Evolutionary conservation across 805 yeast genomes (phyloP).

Genomic region (Metschnikowia borealis): DNA sequence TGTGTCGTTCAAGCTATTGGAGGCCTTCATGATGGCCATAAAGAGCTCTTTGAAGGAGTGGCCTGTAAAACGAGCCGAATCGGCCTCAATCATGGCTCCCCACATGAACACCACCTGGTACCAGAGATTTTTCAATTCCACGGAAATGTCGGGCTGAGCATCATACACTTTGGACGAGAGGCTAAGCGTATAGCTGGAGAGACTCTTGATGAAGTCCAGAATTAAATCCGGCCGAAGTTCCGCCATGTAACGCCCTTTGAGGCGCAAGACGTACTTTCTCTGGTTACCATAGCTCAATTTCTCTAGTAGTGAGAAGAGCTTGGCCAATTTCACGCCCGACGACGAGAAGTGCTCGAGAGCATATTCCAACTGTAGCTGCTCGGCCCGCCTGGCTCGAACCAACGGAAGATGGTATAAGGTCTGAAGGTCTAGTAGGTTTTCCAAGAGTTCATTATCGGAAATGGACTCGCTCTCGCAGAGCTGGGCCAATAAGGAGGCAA

Average conservation of each 20-base stretch:
- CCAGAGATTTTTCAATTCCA: conserved; percentile 9
- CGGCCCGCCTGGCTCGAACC: neutral
- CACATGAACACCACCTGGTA: conserved; percentile 11
- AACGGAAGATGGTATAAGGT: neutral
- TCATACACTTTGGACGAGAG: conserved; percentile 1
- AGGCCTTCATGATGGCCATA: neutral
- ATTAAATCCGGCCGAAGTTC: conserved; percentile 2
- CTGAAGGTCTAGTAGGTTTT: conserved; percentile 23
- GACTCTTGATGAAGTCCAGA: conserved; percentile 10
- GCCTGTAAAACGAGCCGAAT: neutral
- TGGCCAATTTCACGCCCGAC: conserved; percentile 15
- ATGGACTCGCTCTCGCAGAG: conserved; percentile 21
- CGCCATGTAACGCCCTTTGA: conserved; percentile 7
- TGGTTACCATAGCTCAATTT: conserved; percentile 11
- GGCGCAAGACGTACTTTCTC: conserved; percentile 12
- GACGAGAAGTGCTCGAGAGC: conserved; percentile 20
- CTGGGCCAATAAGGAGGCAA: conserved; percentile 27
- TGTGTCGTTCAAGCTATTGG: neutral
- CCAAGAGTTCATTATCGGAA: conserved; percentile 23
- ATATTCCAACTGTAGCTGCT: conserved; percentile 13
- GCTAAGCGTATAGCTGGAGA: conserved; percentile 15
- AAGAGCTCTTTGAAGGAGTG: conserved; percentile 6
- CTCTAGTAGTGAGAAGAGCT: conserved; percentile 24
- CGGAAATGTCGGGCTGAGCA: neutral
- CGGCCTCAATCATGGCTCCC: conserved; percentile 13